Base-by-base conservation (phyloP, 164 flowering plant species). In the Sextonia rubra region DNA sequence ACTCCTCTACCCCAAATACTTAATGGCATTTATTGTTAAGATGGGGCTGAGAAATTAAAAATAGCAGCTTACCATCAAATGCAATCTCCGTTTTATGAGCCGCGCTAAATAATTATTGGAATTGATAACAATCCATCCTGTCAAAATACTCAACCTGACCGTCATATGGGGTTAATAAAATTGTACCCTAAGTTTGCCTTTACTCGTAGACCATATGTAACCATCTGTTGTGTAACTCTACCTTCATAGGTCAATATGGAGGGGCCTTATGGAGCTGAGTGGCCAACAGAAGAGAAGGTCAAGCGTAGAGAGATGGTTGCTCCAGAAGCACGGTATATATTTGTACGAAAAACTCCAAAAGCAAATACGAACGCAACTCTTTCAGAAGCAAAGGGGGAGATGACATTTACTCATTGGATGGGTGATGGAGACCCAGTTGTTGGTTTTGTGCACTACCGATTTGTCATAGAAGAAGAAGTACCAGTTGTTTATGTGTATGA, bases 401-500 rank as follows among this genome's bases (percentile, higher is more conserved):
- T 22, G 47, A 62, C 55, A 37, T 58, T 55, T 61, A 70, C 49
- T 9, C 72, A 3, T 47, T 47, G 66, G 75, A 63, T 37, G 52
- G 80, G 80, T 23, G 77, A 74, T 23, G 77, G 64, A 68, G 79
- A 82, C 23, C 64, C 80, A 15, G 56, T 88, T 72, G 92, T 90
- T 58, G 99, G 97, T 48, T 96, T 96, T 85, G 90, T 92, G 11
- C 95, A 93, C 12, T 93, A 82, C 68, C 90, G 98, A 15, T 93
- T 93, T 82, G 73, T 78, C 60, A 32, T 89, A 27, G 99, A 93
- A 85, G 99, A 96, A 76, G 94, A 90, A 44, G 52, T 91, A 47
- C 99, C 99, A 47, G 97, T 93, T 70, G 78, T 89, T 44, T 96
- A 93, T 81, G 88, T 93, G 48, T 96, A 93, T 83, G 99, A 96